Base-by-base conservation (phyloP, 805 yeast species). In the Spathaspora hagerdaliae region DNA sequence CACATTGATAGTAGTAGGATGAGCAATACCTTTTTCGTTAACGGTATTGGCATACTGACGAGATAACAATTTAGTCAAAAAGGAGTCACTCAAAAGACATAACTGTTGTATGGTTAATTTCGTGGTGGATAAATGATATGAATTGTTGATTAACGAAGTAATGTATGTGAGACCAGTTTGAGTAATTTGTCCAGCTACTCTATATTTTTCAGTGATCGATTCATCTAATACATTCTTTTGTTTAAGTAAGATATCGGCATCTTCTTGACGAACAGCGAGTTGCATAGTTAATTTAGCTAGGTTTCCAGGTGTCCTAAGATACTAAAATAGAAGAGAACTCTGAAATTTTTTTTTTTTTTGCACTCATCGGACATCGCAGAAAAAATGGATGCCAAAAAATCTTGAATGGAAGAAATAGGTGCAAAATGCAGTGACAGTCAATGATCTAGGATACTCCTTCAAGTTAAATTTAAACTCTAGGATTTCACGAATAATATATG, bases 21-120 rank as follows among this genome's bases (percentile, higher is more conserved):
- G 79, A 8, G 97, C 87, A 60, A 94, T 87, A 48, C 98, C 97
- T 68, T 86, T 89, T 72, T 94, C 99, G 53, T 78, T 75, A 29
- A 83, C 85, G 52, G 75, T 75, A 54, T 70, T 70, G 55, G 72
- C 83, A 66, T 79, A 91, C 31, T 77, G 83, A 45, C 70, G 75
- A 46, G 73, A 72, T 43, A 86, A 70, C 45, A 90, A 77, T 37
- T 78, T 69, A 41, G 72, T 67, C 59, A 92, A 67, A 65, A 82
- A 85, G 31, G 86, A 78, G 64, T 94, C 98, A 39, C 96, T 87
- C 39, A 85, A 69, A 32, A 87, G 64, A 73, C 97, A 91, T 50
- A 94, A 72, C 58, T 90, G 95, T 33, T 85, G 78, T 29, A 73
- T 70, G 2, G 84, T 67, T 37, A 75, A 74, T 27, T 69, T 67